Conservation (phyloP, 495 filamentous ascomycete genomes). For the Astrothelium subdiscretum region DNA sequence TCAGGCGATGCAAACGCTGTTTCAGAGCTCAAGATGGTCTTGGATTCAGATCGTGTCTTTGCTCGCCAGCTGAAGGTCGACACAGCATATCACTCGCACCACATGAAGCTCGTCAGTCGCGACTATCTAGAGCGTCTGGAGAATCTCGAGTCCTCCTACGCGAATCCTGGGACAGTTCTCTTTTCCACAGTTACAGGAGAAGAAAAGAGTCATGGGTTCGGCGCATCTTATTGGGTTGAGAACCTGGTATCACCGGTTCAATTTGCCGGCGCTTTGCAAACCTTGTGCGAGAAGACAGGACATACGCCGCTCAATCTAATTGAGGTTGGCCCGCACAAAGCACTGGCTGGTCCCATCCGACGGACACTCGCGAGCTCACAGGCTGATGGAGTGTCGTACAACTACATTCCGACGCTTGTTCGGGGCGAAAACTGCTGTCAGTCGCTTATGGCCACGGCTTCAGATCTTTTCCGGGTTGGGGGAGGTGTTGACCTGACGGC, state of each 20-base stretch:
- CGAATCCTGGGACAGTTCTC: background rate
- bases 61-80: conserved; percentile 43
- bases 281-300: background rate
- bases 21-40: conserved; percentile 34
- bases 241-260: conserved; percentile 8
- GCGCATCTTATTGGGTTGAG: conserved; percentile 8
- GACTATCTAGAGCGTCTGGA: background rate
- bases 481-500: conserved; percentile 13
- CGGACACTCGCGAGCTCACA: background rate
- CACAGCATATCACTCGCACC: conserved; percentile 52
- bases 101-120: conserved; percentile 34
- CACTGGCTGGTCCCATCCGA: conserved; percentile 4
- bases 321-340: conserved; percentile 7
- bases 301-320: background rate
- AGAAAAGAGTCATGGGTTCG: background rate
- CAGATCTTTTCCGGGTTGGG: conserved; percentile 11
- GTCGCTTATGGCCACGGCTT: background rate
- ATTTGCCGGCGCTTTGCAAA: conserved; percentile 5
- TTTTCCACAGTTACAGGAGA: background rate
- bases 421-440: background rate
- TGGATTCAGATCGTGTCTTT: conserved; percentile 39
- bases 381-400: background rate
- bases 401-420: background rate
- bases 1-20: too few species aligned
- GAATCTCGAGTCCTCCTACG: background rate